Percentiles rank a stretch among this genome's conserved stretches.
phyloP scores from a whole-genome alignment of 2,329 filamentous ascomycete species.

The Cordyceps pruinosa region DNA sequence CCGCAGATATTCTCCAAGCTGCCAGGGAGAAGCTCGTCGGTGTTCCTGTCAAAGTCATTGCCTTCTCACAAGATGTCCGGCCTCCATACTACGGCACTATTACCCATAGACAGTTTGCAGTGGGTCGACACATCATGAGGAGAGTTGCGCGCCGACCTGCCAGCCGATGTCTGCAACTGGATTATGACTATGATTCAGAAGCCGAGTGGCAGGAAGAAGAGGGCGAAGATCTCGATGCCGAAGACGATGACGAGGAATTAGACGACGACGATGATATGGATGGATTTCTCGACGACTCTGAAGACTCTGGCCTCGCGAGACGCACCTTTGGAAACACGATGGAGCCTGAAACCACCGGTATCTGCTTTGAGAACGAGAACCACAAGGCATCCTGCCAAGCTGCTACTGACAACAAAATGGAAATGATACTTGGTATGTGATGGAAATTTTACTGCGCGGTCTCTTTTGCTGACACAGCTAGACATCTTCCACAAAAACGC shows the following conservation, averaged over 20 bases:
- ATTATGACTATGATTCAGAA: constrained; percentile 83
- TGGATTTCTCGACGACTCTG: constrained; percentile 82
- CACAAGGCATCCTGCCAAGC: constrained; percentile 41
- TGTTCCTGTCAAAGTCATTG: constrained; percentile 57
- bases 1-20: constrained; percentile 23
- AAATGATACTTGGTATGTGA: constrained; percentile 62
- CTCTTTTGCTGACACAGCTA: constrained; percentile 9
- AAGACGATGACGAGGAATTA: constrained; percentile 61
- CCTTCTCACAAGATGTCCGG: constrained; percentile 58
- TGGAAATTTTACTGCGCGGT: neutral
- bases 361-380: constrained; percentile 69
- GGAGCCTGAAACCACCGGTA: constrained; percentile 68
- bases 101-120: constrained; percentile 49
- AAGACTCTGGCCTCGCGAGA: constrained; percentile 53
- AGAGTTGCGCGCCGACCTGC: constrained; percentile 49
- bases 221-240: constrained; percentile 62
- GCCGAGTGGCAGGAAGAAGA: constrained; percentile 76
- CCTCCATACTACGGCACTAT: constrained; percentile 68
- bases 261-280: constrained; percentile 82
- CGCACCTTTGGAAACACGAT: constrained; percentile 61
- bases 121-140: constrained; percentile 38
- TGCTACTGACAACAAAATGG: constrained; percentile 60
- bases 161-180: constrained; percentile 51
- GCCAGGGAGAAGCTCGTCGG: constrained; percentile 37
- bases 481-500: constrained; percentile 35